Evolutionary conservation across 805 yeast genomes (phyloP), one percentile per base, ranked within the genome.

Genomic region (Candida multigemmis): DNA sequence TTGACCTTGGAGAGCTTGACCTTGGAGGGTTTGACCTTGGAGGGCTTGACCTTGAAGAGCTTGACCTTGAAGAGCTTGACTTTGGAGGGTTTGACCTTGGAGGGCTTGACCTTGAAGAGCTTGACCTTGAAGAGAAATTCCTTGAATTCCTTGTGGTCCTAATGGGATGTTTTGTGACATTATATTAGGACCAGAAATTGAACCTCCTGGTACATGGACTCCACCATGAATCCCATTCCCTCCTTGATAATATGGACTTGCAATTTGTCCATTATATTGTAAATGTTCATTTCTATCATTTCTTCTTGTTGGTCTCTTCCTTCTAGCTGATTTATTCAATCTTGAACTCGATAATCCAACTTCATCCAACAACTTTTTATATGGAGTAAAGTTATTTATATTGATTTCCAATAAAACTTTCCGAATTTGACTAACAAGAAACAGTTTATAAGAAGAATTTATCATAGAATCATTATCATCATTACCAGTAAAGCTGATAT

Each of bases 291-390:
- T 12, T 16, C 23, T 26, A 12, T 30, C 22, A 22, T 34, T 28
- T 16, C 32, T 32, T 27, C 35, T 26, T 15, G 32, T 37, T 28
- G 50, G 45, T 21, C 56, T 45, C 27, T 39, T 40, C 8, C 45
- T 42, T 12, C 36, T 25, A 4, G 53, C 42, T 3, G 40, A 15
- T 24, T 61, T 39, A 25, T 48, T 48, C 23, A 57, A 36, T 25
- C 63, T 41, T 24, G 48, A 48, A 30, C 48, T 50, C 7, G 63
- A 48, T 21, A 87, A 58, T 3, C 96, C 96, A 35, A 86, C 89
- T 51, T 89, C 97, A 40, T 89, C 97, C 68, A 87, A 71, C 31
- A 91, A 61, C 37, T 94, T 74, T 46, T 83, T 82, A 53, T 84
- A 83, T 19, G 80, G 82, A 47, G 82, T 94, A 27, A 55, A 60